phyloP scores from a whole-genome alignment of 176 grass and related monocot genomes.

The Areca catechu region DNA sequence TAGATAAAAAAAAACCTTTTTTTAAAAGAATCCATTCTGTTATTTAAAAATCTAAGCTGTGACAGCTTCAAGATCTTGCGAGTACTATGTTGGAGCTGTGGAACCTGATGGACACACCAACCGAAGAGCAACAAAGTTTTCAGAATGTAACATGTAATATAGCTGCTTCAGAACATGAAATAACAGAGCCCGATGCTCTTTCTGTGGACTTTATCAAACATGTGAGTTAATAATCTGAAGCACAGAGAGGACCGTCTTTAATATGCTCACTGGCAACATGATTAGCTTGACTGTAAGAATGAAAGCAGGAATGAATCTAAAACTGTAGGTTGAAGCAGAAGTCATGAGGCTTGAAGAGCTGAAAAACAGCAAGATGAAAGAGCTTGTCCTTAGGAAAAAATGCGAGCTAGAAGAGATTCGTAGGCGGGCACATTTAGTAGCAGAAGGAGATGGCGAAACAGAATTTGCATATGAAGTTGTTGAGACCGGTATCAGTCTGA shows the following conservation, averaged over 20 bases:
- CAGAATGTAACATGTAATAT: constrained; percentile 80
- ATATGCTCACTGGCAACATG: too few species aligned
- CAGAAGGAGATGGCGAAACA: constrained; percentile 15
- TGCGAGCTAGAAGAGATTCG: constrained; percentile 64
- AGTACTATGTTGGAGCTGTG: constrained; percentile 77
- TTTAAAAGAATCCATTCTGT: too few species aligned
- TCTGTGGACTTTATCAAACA: constrained; percentile 41
- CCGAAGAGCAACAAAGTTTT: constrained; percentile 77
- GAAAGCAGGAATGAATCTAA: too few species aligned
- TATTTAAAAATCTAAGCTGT: neutral
- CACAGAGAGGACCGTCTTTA: too few species aligned
- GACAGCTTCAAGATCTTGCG: constrained; percentile 70
- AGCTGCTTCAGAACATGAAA: constrained; percentile 84
- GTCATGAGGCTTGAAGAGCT: constrained; percentile 70
- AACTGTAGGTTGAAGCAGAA: constrained; percentile 56
- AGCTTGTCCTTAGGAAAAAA: constrained; percentile 56
- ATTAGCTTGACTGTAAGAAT: too few species aligned
- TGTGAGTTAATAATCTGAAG: constrained; percentile 15
- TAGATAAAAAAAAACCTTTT: too few species aligned
- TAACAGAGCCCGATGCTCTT: constrained; percentile 49
- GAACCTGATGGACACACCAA: constrained; percentile 88
- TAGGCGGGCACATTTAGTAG: constrained; percentile 33
- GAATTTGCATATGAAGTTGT: constrained; percentile 25
- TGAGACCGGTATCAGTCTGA: constrained; percentile 23
- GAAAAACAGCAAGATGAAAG: constrained; percentile 73